Evolutionary conservation across 352 stramenopile species (phyloP), one percentile per base, ranked within the genome.

Genomic region (Globisporangium cederbergense): DNA sequence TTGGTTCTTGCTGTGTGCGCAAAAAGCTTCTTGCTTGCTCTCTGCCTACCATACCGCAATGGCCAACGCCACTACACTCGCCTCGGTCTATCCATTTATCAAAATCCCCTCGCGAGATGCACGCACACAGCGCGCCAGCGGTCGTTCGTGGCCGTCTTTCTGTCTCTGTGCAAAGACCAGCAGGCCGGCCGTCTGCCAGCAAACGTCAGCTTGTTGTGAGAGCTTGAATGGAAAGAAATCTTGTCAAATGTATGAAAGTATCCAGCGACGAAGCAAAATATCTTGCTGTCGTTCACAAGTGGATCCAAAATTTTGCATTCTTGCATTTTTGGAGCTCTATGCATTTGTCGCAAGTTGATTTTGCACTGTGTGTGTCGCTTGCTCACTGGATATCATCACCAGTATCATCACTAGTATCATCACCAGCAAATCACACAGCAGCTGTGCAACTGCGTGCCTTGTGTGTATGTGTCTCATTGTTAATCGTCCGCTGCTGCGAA

Each of bases 121-220:
- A 57, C n/a, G 20, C 28, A 36, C 25, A 10, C 25, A 56, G 25
- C 16, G 49, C 25, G 14, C 14, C 28, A 57, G 30, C 20, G 30
- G 22, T 40, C 8, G 16, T 40, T 16, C 6, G 28, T 30, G 4
- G 46, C 46, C 46, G 46, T 53, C 46, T 36, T 25, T 55, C 25
- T 55, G 49, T 55, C 49, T 55, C 25, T 55, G 49, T 55, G 49
- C 49, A 55, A 55, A 55, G 49, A 38, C 25, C 25, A 55, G 49
- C 49, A 20, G 13, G 6, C 11, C 36, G 9, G 10, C 36, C 36
- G 36, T 42, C 36, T 42, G 36, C 36, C 10, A 55, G 5, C 11
- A 38, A 38, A 13, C 28, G 28, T n/a, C 50, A n/a, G 28, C 32
- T 36, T 36, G 32, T 28, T 28, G 25, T 28, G 25, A 28, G 22